Conservation (phyloP, 192 early-diverging fungal species). For the Spizellomyces punctatus region DNA sequence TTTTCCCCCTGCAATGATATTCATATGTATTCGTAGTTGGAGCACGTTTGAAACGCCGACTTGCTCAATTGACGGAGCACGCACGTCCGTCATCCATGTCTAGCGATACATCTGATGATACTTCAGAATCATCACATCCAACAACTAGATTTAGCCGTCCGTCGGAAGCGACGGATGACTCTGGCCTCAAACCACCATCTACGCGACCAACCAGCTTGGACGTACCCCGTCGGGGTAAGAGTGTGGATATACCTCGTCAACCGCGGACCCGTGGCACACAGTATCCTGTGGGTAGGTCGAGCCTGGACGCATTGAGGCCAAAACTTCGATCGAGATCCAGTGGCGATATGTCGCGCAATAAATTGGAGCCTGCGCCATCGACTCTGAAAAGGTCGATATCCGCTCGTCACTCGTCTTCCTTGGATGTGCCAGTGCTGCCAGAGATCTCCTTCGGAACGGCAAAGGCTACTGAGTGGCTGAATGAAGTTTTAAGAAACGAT, state of each 20-base stretch:
- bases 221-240: conserved; percentile 12
- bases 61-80: conserved; percentile 10
- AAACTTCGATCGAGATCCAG: neutral
- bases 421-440: neutral
- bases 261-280: neutral
- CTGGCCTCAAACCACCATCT: neutral
- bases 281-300: conserved; percentile 10
- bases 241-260: conserved; percentile 11
- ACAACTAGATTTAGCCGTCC: conserved; percentile 15
- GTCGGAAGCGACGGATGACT: neutral
- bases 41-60: conserved; percentile 9
- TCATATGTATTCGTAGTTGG: neutral
- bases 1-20: too few species aligned
- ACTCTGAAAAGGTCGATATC: neutral
- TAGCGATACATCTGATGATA: conserved; percentile 18
- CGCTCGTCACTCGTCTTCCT: neutral
- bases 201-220: conserved; percentile 13
- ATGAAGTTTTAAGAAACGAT: neutral
- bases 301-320: conserved; percentile 24
- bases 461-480: conserved; percentile 14
- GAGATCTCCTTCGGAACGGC: conserved; percentile 10
- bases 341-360: neutral
- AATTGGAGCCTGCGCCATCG: neutral
- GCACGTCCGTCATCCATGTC: conserved; percentile 17
- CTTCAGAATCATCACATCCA: conserved; percentile 3